Evolutionary conservation across 2,329 filamentous ascomycete species (phyloP).

Genomic region (Trichoderma atrobrunneum): DNA sequence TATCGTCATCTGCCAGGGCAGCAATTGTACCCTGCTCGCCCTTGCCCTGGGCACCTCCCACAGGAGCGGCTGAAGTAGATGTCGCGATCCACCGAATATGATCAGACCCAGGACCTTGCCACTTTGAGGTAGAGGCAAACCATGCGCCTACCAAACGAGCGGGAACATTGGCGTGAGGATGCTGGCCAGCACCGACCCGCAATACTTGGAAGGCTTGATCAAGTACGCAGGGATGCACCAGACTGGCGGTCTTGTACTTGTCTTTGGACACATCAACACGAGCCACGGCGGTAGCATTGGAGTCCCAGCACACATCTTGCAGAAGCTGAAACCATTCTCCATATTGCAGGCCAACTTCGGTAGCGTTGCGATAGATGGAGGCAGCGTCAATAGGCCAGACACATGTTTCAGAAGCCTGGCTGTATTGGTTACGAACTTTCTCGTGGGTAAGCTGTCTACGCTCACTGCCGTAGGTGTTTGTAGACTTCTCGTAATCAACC

Average conservation of each 20-base stretch:
- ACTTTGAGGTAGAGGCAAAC: slow-evolving; percentile 1
- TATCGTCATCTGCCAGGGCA: neutral
- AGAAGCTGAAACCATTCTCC: slow-evolving; percentile 14
- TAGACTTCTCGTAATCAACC: neutral
- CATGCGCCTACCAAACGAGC: neutral
- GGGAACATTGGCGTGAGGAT: neutral
- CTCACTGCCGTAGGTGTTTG: neutral
- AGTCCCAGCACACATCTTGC: neutral
- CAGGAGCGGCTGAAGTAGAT: slow-evolving; percentile 28
- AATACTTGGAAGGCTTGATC: slow-evolving; percentile 36
- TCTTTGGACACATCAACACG: slow-evolving; percentile 2
- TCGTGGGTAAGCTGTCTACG: neutral
- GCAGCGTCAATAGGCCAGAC: neutral
- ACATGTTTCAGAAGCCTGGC: neutral
- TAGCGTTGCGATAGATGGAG: neutral
- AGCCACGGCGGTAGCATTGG: neutral
- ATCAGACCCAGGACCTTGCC: neutral
- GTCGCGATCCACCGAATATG: neutral
- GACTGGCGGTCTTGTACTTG: slow-evolving; percentile 21
- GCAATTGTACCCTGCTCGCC: neutral
- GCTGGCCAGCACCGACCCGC: neutral
- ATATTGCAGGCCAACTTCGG: slow-evolving; percentile 1
- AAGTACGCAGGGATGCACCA: slow-evolving; percentile 39
- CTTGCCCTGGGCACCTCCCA: neutral
- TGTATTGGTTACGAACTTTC: neutral